A percentile compares a stretch with the other conserved stretches of the same genome.
Conservation (phyloP, 2,329 filamentous ascomycete genomes). For the Cladophialophora yegresii region DNA sequence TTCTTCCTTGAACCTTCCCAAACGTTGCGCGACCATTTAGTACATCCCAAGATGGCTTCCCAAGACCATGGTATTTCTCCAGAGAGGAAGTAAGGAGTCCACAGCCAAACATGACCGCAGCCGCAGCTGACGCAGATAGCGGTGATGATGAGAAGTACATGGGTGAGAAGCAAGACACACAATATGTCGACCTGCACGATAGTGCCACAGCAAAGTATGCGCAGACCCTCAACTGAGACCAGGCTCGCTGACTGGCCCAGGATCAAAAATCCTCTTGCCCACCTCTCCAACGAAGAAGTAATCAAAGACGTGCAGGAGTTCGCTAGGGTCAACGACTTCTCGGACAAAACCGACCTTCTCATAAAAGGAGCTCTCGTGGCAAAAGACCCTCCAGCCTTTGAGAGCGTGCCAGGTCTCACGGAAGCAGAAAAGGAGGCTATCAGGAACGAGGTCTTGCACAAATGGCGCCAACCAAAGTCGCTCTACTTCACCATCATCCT, state of each 20-base stretch:
- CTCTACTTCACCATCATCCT: conserved; percentile 56
- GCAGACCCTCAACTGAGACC: not conserved
- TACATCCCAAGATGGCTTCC: conserved; percentile 16
- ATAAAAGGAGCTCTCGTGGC: conserved; percentile 55
- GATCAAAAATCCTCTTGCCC: conserved; percentile 52
- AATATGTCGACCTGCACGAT: conserved; percentile 19
- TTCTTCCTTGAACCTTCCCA: not conserved
- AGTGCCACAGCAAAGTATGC: conserved; percentile 26
- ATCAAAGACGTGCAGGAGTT: conserved; percentile 49
- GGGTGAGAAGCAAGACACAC: conserved; percentile 18
- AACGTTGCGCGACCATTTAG: not conserved
- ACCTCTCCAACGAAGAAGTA: conserved; percentile 44
- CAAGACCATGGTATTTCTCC: conserved; percentile 13
- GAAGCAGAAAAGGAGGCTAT: conserved; percentile 48
- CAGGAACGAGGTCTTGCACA: conserved; percentile 50
- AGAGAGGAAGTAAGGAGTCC: conserved; percentile 13
- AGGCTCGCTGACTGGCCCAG: conserved; percentile 34
- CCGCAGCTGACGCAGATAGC: conserved; percentile 6
- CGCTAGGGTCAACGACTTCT: conserved; percentile 45
- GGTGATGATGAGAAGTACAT: conserved; percentile 26
- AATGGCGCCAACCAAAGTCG: conserved; percentile 53
- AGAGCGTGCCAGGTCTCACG: conserved; percentile 48
- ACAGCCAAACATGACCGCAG: not conserved
- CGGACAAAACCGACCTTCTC: conserved; percentile 47
- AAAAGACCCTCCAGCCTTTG: conserved; percentile 51